Evolutionary conservation across 179 eudicot genomes (phyloP).

Genomic region (Patellifolia procumbens): DNA sequence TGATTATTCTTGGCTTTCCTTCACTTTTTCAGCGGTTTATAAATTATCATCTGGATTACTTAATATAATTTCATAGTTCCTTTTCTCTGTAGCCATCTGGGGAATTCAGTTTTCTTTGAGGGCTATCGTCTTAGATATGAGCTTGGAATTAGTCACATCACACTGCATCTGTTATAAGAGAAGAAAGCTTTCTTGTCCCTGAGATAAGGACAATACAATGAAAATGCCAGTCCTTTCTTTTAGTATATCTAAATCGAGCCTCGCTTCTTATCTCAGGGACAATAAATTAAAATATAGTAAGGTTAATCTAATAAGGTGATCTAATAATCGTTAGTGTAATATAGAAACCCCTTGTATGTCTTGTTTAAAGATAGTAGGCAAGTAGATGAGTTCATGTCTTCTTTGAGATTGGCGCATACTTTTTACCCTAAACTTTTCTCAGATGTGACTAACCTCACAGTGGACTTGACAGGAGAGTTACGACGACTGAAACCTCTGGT

Average conservation of each 20-base stretch:
- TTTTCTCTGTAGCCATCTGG: background rate
- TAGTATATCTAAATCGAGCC: too few relatives aligned
- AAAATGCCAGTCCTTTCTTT: background rate
- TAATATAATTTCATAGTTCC: background rate
- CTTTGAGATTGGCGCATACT: background rate
- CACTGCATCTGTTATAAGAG: background rate
- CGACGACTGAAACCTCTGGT: slow-evolving; percentile 55
- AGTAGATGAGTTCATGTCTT: background rate
- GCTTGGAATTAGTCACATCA: background rate
- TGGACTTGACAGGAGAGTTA: slow-evolving; percentile 56
- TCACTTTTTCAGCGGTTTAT: background rate
- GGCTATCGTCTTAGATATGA: background rate
- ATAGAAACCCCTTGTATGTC: background rate
- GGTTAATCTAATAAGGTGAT: too few relatives aligned
- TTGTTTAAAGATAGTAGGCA: background rate
- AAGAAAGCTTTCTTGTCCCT: background rate
- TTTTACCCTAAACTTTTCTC: background rate
- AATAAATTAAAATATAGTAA: too few relatives aligned
- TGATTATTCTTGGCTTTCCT: background rate
- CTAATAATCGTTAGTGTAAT: background rate
- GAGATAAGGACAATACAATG: background rate
- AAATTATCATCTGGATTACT: background rate
- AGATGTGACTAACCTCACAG: slow-evolving; percentile 8
- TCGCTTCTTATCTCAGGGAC: too few relatives aligned
- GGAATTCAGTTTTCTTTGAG: background rate